A percentile compares a stretch with the other conserved stretches of the same genome.
Conservation (phyloP, 495 filamentous ascomycete species). For the Thermothielavioides terrestris region DNA sequence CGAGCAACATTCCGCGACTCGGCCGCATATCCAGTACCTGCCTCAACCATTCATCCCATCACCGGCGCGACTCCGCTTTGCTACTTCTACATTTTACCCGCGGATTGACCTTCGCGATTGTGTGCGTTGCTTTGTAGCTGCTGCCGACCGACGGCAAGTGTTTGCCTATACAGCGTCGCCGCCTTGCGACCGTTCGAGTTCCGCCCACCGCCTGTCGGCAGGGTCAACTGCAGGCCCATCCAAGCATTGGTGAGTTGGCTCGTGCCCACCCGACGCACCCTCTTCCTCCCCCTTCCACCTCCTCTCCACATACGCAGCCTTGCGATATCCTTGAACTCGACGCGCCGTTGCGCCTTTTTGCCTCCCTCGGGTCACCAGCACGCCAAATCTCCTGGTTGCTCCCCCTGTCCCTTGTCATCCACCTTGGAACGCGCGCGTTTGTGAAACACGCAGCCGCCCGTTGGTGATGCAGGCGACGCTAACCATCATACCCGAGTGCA, state of each 20-base stretch:
- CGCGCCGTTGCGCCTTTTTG: not conserved
- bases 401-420: not conserved
- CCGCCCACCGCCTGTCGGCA: conserved; percentile 7
- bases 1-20: conserved; percentile 1
- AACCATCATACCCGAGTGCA: not conserved
- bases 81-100: not conserved
- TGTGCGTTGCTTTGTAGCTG: not conserved
- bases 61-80: not conserved
- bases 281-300: not conserved
- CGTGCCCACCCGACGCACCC: conserved; percentile 3
- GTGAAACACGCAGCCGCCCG: too few species aligned
- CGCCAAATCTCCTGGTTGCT: too few species aligned
- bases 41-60: not conserved
- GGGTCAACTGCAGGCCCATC: not conserved
- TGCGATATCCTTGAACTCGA: not conserved
- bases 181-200: conserved; percentile 8
- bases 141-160: not conserved
- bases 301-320: not conserved
- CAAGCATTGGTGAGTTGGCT: conserved; percentile 11
- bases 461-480: not conserved
- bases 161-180: conserved; percentile 5
- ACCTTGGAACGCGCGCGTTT: not conserved
- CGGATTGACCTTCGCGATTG: not conserved
- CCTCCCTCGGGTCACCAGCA: too few species aligned
- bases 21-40: not conserved